Conservation (phyloP, 805 yeast species). For the Kluyveromyces wickerhamii region DNA sequence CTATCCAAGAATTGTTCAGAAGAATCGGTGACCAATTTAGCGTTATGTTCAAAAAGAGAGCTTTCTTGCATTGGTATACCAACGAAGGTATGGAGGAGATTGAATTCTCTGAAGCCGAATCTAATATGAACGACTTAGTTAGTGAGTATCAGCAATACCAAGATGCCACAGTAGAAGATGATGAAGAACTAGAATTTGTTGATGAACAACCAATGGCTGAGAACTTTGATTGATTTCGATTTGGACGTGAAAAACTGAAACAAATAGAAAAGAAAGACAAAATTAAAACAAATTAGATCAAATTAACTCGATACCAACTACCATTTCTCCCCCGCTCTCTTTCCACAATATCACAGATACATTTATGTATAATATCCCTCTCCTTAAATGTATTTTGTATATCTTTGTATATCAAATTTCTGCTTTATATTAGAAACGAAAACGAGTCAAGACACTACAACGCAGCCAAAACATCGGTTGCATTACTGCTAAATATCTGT, state of each 20-base stretch:
- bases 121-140: slow-evolving; percentile 82
- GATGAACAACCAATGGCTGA: slow-evolving; percentile 35
- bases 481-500: no score
- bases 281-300: not conserved
- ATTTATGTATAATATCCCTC: no score
- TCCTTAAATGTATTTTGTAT: no score
- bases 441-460: no score
- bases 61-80: slow-evolving; percentile 94
- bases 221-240: slow-evolving; percentile 22
- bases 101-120: slow-evolving; percentile 91
- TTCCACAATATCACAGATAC: no score
- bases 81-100: slow-evolving; percentile 94
- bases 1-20: slow-evolving; percentile 84
- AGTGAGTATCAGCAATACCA: slow-evolving; percentile 90
- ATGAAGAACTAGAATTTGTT: slow-evolving; percentile 63
- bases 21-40: slow-evolving; percentile 85
- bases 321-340: no score
- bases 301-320: no score
- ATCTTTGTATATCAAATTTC: no score
- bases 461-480: no score
- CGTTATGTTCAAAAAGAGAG: slow-evolving; percentile 89
- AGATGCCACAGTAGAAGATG: slow-evolving; percentile 70
- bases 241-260: no score
- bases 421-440: no score
- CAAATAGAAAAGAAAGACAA: not conserved